Evolutionary conservation across 129 eudicot species (phyloP).

Genomic region (carrot (Daucus carota)): DNA sequence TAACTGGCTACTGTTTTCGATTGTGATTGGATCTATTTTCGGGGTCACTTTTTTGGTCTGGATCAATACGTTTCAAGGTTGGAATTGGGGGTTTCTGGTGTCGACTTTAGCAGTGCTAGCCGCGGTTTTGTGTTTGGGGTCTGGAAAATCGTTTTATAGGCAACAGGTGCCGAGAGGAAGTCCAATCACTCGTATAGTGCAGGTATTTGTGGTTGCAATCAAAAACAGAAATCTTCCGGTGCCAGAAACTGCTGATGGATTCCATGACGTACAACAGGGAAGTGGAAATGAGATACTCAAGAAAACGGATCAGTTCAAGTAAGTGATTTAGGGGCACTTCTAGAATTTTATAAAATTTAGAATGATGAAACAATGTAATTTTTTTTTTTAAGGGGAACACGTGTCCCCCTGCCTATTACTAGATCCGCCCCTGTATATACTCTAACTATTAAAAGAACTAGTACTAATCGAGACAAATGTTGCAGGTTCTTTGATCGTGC

Average conservation of each 20-base stretch:
- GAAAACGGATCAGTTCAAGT: slow-evolving; percentile 1
- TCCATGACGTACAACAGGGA: not conserved
- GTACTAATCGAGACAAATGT: not conserved
- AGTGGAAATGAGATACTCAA: not conserved
- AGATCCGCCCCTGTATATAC: too few species aligned
- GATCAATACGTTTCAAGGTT: not conserved
- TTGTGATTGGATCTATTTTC: not conserved
- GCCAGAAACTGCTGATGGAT: not conserved
- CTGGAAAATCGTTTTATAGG: not conserved
- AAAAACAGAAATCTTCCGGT: not conserved
- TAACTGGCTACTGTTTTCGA: not conserved
- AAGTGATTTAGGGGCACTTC: too few species aligned
- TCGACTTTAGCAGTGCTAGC: not conserved
- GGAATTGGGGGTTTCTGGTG: slow-evolving; percentile 2
- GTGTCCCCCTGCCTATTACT: too few species aligned
- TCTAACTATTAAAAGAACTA: not conserved
- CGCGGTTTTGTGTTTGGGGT: not conserved
- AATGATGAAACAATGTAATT: too few species aligned
- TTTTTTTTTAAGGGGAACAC: too few species aligned
- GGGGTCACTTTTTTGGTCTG: slow-evolving; percentile 7
- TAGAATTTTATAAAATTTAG: too few species aligned
- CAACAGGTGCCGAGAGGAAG: not conserved
- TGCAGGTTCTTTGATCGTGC: slow-evolving; percentile 6
- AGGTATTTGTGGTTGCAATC: not conserved
- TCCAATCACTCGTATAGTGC: not conserved